Base-by-base conservation (phyloP, 345 rosid species). In the Laguncularia racemosa region DNA sequence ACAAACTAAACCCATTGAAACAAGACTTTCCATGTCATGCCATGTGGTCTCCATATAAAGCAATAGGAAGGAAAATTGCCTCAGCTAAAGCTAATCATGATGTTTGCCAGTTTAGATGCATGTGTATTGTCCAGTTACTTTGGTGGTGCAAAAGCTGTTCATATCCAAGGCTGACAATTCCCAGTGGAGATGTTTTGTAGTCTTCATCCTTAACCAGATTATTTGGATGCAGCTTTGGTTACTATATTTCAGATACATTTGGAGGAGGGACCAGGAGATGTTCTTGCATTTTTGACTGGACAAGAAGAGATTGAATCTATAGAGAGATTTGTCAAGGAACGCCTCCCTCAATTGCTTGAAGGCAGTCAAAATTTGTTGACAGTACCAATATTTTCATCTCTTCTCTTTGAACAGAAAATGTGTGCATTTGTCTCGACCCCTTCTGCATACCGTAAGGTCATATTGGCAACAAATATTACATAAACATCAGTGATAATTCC, bases 21-120 rank as follows among this genome's bases (percentile, higher is more conserved):
- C 90, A 55, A 91, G 82, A 70, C 77, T 81, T 81, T 91, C 98
- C 98, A 88, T 91, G 50, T 74, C 75, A 73, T 74, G 96, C 98
- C 96, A 91, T 44, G 98, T 60, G 61, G 28, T 7, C 40, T 33
- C 40, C 55, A 59, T 57, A 62, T 17, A 33, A 61, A 77, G 67
- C 33, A 67, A 68, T 28, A 81, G 55, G 73, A 74, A 54, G 63
- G 75, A 46, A 76, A 78, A 52, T 44, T 76, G 8, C 69, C 82
- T 59, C 91, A 91, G 13, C 66, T 92, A 74, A 92, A 89, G 84
- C 58, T 92, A 64, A 76, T 92, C 44, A 69, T 92, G 47, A 92
- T 92, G 97, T 92, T 97, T 74, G 97, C 98, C 18, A 92, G 97
- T 70, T 84, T 92, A 75, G 95, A 92, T 72, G 95, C 97, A 16